Conservation (phyloP, 306 rosid species). For the Sicyos baderoa region DNA sequence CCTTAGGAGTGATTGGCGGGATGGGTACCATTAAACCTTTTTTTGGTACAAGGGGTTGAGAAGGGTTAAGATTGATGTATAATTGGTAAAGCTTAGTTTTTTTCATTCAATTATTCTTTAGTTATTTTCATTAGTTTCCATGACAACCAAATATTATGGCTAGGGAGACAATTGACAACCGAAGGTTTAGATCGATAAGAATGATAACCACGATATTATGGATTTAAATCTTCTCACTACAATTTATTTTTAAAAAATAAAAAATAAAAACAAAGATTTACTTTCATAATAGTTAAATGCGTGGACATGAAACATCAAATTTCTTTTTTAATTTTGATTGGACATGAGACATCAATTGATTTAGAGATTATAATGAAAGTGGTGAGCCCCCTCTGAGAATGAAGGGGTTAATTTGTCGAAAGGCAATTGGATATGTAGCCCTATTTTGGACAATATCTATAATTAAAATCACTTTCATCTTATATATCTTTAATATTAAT, state of each 20-base stretch:
- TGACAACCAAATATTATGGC: neutral
- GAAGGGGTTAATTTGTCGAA: conserved; percentile 1
- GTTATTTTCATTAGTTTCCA: neutral
- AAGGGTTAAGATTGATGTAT: too few species aligned
- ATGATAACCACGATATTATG: too few species aligned
- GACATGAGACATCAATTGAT: neutral
- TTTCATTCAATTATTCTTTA: neutral
- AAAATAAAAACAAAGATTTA: neutral
- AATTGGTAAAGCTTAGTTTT: neutral
- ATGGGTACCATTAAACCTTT: too few species aligned
- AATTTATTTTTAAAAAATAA: too few species aligned
- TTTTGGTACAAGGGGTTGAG: too few species aligned
- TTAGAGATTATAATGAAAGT: neutral
- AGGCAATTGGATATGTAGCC: conserved; percentile 10
- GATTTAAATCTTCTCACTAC: too few species aligned
- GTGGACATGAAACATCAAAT: too few species aligned
- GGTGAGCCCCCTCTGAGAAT: conserved; percentile 14
- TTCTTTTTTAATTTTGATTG: too few species aligned
- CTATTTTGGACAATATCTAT: conserved; percentile 1
- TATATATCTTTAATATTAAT: neutral
- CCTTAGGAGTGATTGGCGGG: too few species aligned
- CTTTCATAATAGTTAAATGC: too few species aligned
- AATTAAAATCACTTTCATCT: neutral
- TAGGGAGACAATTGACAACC: neutral
- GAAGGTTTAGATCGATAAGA: too few species aligned